Percentiles rank a stretch among this genome's conserved stretches.
Evolutionary conservation across 129 eudicot genomes (phyloP).

Genomic region (Cynara cardunculus): DNA sequence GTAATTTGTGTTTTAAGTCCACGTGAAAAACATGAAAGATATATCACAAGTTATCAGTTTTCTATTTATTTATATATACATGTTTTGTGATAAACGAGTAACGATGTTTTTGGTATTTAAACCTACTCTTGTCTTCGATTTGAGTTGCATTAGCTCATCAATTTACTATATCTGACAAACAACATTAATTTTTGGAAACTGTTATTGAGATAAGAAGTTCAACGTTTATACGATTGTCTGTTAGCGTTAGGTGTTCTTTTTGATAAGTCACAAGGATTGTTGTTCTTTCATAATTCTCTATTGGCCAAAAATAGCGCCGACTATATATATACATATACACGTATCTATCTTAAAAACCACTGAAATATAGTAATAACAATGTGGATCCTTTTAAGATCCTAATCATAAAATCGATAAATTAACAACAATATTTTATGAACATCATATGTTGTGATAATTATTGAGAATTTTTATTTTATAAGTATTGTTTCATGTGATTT

Average conservation of each 20-base stretch:
- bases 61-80: not conserved
- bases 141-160: not conserved
- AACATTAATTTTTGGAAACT: not conserved
- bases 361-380: not conserved
- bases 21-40: not conserved
- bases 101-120: slow-evolving; percentile 1
- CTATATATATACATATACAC: not conserved
- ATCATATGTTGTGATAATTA: too few species aligned
- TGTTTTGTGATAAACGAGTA: not conserved
- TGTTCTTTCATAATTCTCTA: not conserved
- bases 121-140: slow-evolving; percentile 1
- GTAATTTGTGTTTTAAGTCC: too few species aligned
- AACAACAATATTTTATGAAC: too few species aligned
- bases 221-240: slow-evolving; percentile 2
- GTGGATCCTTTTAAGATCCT: not conserved
- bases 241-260: slow-evolving; percentile 11
- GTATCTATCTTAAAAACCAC: not conserved
- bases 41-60: not conserved
- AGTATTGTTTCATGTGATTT: not conserved
- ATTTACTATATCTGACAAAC: not conserved
- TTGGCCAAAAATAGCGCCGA: not conserved
- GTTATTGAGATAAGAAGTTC: slow-evolving; percentile 5
- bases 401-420: not conserved
- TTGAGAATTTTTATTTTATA: too few species aligned
- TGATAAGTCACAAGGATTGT: not conserved